phyloP scores from a whole-genome alignment of 2,329 filamentous ascomycete species.

The Monosporascus sp. region DNA sequence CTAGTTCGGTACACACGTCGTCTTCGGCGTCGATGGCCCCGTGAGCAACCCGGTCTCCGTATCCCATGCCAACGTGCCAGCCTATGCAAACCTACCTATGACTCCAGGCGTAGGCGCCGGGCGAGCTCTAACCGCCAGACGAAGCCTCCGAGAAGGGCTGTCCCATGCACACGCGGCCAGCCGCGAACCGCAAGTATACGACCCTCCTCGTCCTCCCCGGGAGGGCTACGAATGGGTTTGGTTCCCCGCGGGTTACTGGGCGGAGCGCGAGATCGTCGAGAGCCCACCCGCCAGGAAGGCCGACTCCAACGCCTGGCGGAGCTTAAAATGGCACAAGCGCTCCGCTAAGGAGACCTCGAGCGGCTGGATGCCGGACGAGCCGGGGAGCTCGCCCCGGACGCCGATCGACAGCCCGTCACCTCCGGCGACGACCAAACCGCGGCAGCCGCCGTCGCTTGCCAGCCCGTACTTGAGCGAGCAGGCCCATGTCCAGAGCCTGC shows the following conservation, averaged over 20 bases:
- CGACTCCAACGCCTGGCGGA: neutral
- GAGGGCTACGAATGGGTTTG: slow-evolving; percentile 57
- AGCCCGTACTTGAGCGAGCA: slow-evolving; percentile 44
- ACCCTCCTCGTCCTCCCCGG: slow-evolving; percentile 51
- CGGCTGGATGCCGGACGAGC: slow-evolving; percentile 13
- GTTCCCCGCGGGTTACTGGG: slow-evolving; percentile 59
- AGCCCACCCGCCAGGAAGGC: slow-evolving; percentile 23
- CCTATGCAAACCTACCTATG: neutral
- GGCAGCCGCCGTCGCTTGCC: slow-evolving; percentile 18
- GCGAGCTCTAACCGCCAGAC: slow-evolving; percentile 3
- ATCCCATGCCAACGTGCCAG: slow-evolving; percentile 5
- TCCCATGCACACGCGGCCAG: slow-evolving; percentile 4
- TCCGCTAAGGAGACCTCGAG: slow-evolving; percentile 23
- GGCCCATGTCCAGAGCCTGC: slow-evolving; percentile 43
- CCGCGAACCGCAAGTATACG: slow-evolving; percentile 22
- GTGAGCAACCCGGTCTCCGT: slow-evolving; percentile 18
- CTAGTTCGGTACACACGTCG: slow-evolving; percentile 18
- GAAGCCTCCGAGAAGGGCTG: slow-evolving; percentile 10
- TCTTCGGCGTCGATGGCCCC: slow-evolving; percentile 24
- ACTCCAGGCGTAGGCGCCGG: slow-evolving; percentile 2
- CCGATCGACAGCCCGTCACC: neutral
- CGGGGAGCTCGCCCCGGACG: slow-evolving; percentile 6
- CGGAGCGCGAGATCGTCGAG: slow-evolving; percentile 44
- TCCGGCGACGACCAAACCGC: neutral
- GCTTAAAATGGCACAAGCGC: slow-evolving; percentile 37